These are phyloP conservation scores for Diaporthe sp. DNA, from an alignment of 2,329 filamentous ascomycete genomes.

Conservation along the genomic window DNA sequence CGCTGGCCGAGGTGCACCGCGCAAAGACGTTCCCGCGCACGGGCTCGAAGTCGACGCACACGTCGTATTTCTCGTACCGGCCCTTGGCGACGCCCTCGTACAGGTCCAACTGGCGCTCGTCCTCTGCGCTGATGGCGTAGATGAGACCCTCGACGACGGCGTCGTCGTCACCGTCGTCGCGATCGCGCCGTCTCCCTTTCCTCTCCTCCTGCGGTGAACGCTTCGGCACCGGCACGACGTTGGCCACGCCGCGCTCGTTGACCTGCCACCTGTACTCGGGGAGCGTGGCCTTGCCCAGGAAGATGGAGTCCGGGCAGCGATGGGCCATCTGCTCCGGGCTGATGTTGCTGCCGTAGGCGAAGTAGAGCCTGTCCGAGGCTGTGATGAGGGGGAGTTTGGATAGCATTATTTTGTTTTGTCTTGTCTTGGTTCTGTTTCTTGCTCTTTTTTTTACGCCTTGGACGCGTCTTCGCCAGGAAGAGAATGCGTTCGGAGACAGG, in stretches of 20 bases:
- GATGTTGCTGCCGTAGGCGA: conserved; percentile 18
- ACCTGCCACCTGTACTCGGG: conserved; percentile 12
- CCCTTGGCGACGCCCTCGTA: not conserved
- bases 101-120: not conserved
- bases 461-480: not conserved
- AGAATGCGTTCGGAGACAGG: not conserved
- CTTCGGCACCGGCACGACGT: not conserved
- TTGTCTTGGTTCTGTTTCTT: not conserved
- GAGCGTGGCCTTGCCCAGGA: conserved; percentile 14
- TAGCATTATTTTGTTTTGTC: not conserved
- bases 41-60: conserved; percentile 15
- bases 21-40: conserved; percentile 7
- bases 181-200: not conserved
- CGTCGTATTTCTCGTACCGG: not conserved
- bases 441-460: not conserved
- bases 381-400: not conserved
- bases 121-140: not conserved
- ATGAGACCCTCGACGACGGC: not conserved
- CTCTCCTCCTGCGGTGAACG: too few relatives aligned
- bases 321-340: conserved; percentile 20
- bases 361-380: conserved; percentile 22
- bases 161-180: not conserved
- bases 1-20: conserved; percentile 15
- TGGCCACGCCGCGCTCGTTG: conserved; percentile 11
- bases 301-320: conserved; percentile 14